Evolutionary conservation across 2,329 filamentous ascomycete genomes (phyloP).

Genomic region (Zopfia rhizophila): DNA sequence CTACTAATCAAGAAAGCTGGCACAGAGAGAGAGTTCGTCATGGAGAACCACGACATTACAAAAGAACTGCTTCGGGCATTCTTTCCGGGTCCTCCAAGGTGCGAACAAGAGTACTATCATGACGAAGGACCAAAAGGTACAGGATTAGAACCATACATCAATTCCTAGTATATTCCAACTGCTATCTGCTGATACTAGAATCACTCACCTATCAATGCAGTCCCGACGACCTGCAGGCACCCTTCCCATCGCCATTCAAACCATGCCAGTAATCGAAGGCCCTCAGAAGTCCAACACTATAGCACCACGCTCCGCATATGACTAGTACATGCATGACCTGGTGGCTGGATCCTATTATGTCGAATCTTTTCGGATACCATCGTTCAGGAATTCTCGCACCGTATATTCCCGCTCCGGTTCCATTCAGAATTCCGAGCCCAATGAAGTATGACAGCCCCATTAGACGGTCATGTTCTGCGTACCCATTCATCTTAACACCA

Average conservation of each 20-base stretch:
- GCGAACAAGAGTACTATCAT: too few species aligned
- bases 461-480: conserved; percentile 45
- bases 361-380: conserved; percentile 57
- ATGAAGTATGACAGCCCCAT: conserved; percentile 56
- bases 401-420: conserved; percentile 53
- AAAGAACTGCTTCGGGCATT: too few species aligned
- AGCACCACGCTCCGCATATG: conserved; percentile 52
- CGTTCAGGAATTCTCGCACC: conserved; percentile 56
- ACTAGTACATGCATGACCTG: conserved; percentile 63
- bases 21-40: too few species aligned
- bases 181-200: too few species aligned
- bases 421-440: conserved; percentile 52
- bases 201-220: too few species aligned
- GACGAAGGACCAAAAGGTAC: too few species aligned
- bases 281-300: conserved; percentile 47
- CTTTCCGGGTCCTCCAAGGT: too few species aligned
- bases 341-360: conserved; percentile 60
- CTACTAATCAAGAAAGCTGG: too few species aligned
- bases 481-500: conserved; percentile 41
- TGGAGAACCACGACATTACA: too few species aligned
- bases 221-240: too few species aligned
- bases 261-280: conserved; percentile 46
- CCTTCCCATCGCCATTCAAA: not conserved
- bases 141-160: too few species aligned
- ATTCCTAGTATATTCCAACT: too few species aligned